Base-by-base conservation (phyloP, 2,329 filamentous ascomycete species). In the Aspergillus texensis region DNA sequence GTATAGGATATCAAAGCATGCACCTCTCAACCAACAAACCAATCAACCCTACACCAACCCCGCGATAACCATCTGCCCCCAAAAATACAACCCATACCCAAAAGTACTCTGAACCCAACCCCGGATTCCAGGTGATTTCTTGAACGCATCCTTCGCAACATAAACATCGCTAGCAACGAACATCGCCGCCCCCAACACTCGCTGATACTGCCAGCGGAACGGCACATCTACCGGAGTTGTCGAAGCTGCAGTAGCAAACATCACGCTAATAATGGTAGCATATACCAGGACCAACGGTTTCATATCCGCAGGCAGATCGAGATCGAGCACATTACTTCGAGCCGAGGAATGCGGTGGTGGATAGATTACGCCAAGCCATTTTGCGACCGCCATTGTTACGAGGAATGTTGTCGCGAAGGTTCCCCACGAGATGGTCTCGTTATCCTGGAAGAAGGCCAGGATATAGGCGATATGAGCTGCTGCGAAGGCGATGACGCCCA, bases 111-210 rank as follows among this genome's bases (percentile, higher is more conserved):
- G 46, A 26, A 68, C 14, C 64, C 63, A 71, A 4, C 64, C 66
- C 30, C 67, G 64, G 56, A 43, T 26, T 55, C 50, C 28, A 60
- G 48, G n/a, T 21, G 53, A 26, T 52, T 41, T 67, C n/a, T 68
- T 68, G 57, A 75, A 75, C 10, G 72, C 70, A 64, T 73, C 72
- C 57, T 68, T 72, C 4, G 73, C 73, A 34, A 75, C 73, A 55
- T 75, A 75, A 32, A 75, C 53, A 58, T 75, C 72, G 57, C 72
- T 74, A 14, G 70, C 59, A 11, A 75, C 72, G 64, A 75, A 75
- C 73, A 75, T 74, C 9, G 46, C 68, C 4, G 72, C 72, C 4
- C 73, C 73, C 14, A 75, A 41, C 36, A 65, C 50, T 19, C 70
- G 66, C 63, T 74, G 73, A 21, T 66, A 65, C 56, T 54, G 63